A percentile compares a stretch with the other conserved stretches of the same genome.
phyloP scores from a whole-genome alignment of 2,329 filamentous ascomycete species.

The Alternaria sp. region DNA sequence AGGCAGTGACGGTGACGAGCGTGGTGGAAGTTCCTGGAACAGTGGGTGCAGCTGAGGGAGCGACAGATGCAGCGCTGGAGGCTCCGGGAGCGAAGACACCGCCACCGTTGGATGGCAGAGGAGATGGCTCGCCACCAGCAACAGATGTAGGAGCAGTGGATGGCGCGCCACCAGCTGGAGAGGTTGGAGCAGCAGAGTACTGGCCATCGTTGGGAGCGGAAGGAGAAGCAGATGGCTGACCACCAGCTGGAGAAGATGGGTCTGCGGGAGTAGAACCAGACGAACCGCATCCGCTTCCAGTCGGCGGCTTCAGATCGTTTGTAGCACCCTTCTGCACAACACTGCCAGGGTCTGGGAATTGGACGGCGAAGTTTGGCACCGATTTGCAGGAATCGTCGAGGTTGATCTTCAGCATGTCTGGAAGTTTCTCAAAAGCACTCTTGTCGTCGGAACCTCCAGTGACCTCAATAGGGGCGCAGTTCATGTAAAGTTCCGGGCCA shows the following conservation, averaged over 20 bases:
- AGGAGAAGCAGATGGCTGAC: slow-evolving; percentile 25
- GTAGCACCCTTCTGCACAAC: too few species aligned
- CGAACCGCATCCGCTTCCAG: too few species aligned
- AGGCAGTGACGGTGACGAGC: slow-evolving; percentile 39
- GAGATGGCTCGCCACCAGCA: slow-evolving; percentile 11
- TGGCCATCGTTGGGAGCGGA: slow-evolving; percentile 12
- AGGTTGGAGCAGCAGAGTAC: slow-evolving; percentile 15
- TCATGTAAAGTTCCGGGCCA: slow-evolving; percentile 89
- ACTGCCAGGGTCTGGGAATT: too few species aligned
- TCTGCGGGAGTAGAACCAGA: slow-evolving; percentile 20
- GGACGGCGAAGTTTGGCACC: too few species aligned
- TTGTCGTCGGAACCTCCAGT: slow-evolving; percentile 62
- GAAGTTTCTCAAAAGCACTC: too few species aligned
- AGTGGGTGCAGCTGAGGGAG: slow-evolving; percentile 19
- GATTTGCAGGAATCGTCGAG: too few species aligned
- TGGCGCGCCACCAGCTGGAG: slow-evolving; percentile 1
- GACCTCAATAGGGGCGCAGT: slow-evolving; percentile 81
- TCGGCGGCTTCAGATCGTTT: too few species aligned
- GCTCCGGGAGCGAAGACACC: slow-evolving; percentile 46
- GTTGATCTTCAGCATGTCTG: too few species aligned
- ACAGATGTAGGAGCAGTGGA: slow-evolving; percentile 13
- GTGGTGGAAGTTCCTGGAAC: slow-evolving; percentile 39
- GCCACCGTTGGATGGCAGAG: slow-evolving; percentile 33
- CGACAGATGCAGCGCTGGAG: slow-evolving; percentile 19
- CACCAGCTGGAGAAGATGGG: slow-evolving; percentile 25